Percentiles rank a stretch among this genome's conserved stretches.
Conservation (phyloP, 306 rosid genomes). For the Cyamopsis tetragonoloba region DNA sequence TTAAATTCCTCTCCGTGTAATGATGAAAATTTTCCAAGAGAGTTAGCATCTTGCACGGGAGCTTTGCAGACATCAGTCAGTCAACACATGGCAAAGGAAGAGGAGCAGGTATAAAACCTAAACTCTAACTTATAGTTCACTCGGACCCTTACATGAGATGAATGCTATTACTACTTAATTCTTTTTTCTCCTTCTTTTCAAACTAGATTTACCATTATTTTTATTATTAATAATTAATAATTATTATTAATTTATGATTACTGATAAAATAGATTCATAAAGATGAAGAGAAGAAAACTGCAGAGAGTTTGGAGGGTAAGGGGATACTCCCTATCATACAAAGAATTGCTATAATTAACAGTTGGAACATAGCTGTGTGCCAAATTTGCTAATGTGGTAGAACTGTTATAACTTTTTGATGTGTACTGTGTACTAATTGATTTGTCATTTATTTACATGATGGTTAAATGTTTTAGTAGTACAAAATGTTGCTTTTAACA, state of each 20-base stretch:
- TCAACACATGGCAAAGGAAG: conserved; percentile 99
- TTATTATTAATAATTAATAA: no score
- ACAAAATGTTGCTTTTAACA: neutral
- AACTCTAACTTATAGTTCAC: conserved; percentile 16
- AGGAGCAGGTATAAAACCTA: conserved; percentile 77
- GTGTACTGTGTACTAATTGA: conserved; percentile 1
- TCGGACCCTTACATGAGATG: neutral
- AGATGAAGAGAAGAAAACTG: neutral
- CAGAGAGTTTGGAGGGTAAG: conserved; percentile 11
- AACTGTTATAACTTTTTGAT: neutral
- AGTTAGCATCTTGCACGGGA: conserved; percentile 92
- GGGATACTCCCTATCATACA: neutral
- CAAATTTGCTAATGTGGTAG: conserved; percentile 14
- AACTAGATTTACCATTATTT: neutral
- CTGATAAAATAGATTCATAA: neutral
- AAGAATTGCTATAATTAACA: conserved; percentile 5
- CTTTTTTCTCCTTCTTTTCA: neutral
- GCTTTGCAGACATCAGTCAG: conserved; percentile 86
- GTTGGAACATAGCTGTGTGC: neutral
- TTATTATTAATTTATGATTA: neutral
- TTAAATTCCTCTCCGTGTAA: conserved; percentile 54
- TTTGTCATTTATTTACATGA: neutral
- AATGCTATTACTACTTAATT: neutral
- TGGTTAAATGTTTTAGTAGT: conserved; percentile 18
- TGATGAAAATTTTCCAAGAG: conserved; percentile 81